Base-by-base conservation (phyloP, 2,329 filamentous ascomycete species). In the Epichloe sylvatica region DNA sequence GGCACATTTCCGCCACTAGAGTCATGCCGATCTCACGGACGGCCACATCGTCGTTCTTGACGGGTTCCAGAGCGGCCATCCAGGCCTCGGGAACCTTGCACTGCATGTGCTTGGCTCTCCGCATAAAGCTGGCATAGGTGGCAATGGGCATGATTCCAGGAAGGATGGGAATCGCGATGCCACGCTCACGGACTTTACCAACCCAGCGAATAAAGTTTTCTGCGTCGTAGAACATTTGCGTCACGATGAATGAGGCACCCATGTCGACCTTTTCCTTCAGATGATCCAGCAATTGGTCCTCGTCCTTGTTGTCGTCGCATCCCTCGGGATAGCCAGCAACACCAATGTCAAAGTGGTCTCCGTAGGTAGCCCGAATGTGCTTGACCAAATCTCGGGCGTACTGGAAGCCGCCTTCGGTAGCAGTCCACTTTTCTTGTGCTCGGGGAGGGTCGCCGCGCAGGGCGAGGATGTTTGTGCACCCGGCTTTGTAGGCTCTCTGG, bases 221-320 rank as follows among this genome's bases (percentile, higher is more conserved):
- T 46, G 81, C 90, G 62, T 98, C 91, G 72, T 98, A 98, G 70
- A 97, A 97, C 92, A 98, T 98, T 70, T 98, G 92, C 0, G 92
- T 97, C 49, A 98, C 86, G 55, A 98, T 86, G 64, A 97, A 98
- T 6, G 85, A 84, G 54, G 84, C 90, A 47, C 92, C 92, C 52
- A 87, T 86, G 64, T 98, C 92, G 35, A 97, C 83, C 72, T 98
- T 98, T 67, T 97, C 86, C 71, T 97, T 97, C 62, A 98, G 70
- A 65, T 97, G 92, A 55, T 92, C 83, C 55, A 98, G 80, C 60
- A 98, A 76, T 52, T 79, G 69, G 44, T 95, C 89, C 48, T 88
- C 83, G 60, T 95, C 82, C 59, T 86, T 81, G 64, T 95, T 89
- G 66, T 97, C 92, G 60, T 98, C 92, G 59, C 84, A 88, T 35